Conservation (phyloP, 352 stramenopile genomes). For the Globisporangium uncinulatum region DNA sequence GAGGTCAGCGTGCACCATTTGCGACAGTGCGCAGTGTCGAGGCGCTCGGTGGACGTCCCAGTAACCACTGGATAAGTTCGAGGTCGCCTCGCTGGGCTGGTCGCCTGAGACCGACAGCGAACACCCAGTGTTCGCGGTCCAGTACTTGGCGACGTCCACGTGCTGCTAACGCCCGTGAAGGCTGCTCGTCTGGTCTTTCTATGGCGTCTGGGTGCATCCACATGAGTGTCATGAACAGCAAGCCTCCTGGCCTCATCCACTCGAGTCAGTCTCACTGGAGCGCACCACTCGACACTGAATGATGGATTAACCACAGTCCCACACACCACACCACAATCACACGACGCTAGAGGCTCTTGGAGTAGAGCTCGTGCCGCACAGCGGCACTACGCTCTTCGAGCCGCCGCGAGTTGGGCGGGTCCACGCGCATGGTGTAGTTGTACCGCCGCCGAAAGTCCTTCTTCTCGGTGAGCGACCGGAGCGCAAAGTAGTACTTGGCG, state of each 20-base stretch:
- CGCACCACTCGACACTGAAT: no score
- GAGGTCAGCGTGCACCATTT: no score
- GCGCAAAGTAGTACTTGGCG: slow-evolving; percentile 99
- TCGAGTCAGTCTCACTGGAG: no score
- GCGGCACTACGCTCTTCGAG: slow-evolving; percentile 82
- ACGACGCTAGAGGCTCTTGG: slow-evolving; percentile 59
- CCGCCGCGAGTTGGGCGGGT: slow-evolving; percentile 80
- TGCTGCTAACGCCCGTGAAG: background rate
- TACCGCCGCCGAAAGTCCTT: slow-evolving; percentile 88
- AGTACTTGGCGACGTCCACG: background rate
- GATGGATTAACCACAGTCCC: no score
- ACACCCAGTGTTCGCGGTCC: background rate
- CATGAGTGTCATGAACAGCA: background rate
- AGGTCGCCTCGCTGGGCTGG: background rate
- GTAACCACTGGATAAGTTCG: background rate
- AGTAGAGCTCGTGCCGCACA: slow-evolving; percentile 79
- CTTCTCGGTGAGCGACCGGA: slow-evolving; percentile 90
- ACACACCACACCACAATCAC: no score
- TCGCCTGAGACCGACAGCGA: background rate
- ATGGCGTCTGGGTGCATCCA: background rate
- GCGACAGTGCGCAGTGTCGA: background rate
- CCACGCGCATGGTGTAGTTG: slow-evolving; percentile 87
- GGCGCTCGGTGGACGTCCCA: no score
- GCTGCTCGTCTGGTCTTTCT: background rate
- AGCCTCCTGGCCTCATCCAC: no score